Evolutionary conservation across 306 rosid species (phyloP), one percentile per base, ranked within the genome.

Genomic region (Cicer cuneatum): DNA sequence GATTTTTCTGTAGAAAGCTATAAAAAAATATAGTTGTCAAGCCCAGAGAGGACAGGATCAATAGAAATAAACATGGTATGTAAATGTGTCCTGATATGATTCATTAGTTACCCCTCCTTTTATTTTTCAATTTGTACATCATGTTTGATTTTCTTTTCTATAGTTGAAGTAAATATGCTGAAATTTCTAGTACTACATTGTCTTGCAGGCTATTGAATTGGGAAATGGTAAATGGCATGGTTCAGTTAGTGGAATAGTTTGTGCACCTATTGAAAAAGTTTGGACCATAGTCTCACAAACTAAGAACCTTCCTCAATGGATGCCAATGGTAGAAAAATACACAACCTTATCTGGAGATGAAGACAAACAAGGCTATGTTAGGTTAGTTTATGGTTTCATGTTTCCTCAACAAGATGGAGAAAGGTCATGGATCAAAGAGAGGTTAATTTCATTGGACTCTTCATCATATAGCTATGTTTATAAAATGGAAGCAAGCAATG

Each of bases 371-470:
- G 98, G 98, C 33, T 86, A 81, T 65, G 85, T 87, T 35, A 66
- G 97, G 65, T 39, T 87, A 18, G 83, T 87, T 13, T 93, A 93
- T 0, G 97, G 93, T 41, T 90, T 86, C 87, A 87, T 93, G 89
- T 93, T 93, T 80, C 93, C 96, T 12, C 90, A 86, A 66, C 60
- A 80, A 66, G 93, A 89, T 52, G 95, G 93, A 82, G 97, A 88
- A 48, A 87, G 96, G 73, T 86, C 98, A 65, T 90, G 98, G 98
- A 86, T 87, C 86, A 90, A 86, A 85, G 96, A 90, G 86, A 90
- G 79, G 85, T 71, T 93, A 81, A 64, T 93, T 41, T 82, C 84
- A 66, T 47, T 86, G 79, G 89, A 93, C 54, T 57, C 86, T 39
- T 70, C 87, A 73, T 57, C 85, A 66, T 75, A 68, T 78, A 79